A percentile compares a stretch with the other conserved stretches of the same genome.
phyloP scores from a whole-genome alignment of 306 rosid species.

The Amphicarpaea edgeworthii region DNA sequence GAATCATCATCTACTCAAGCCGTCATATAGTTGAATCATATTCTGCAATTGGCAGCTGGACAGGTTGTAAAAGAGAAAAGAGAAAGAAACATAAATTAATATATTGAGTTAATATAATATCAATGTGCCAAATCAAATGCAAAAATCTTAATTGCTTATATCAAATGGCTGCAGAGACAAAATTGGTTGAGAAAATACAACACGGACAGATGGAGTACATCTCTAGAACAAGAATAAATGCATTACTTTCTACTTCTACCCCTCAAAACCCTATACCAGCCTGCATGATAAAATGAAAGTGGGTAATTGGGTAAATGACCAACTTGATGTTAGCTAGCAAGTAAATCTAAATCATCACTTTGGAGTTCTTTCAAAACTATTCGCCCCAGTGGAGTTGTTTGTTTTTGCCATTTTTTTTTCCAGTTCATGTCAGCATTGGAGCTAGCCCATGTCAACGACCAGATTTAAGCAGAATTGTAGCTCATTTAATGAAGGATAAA shows the following conservation, averaged over 20 bases:
- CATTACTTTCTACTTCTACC: slow-evolving; percentile 23
- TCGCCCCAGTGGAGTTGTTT: neutral
- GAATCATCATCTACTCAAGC: slow-evolving; percentile 42
- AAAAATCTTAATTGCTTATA: slow-evolving; percentile 32
- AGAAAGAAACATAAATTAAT: slow-evolving; percentile 13
- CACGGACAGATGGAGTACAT: slow-evolving; percentile 5
- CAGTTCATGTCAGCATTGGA: neutral
- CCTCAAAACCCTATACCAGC: slow-evolving; percentile 27
- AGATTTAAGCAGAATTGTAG: neutral
- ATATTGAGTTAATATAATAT: neutral
- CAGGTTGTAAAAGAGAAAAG: slow-evolving; percentile 38
- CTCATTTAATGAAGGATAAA: too few species aligned
- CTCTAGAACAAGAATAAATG: slow-evolving; percentile 19
- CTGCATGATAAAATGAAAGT: neutral
- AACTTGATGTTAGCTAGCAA: slow-evolving; percentile 16
- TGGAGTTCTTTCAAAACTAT: slow-evolving; percentile 1
- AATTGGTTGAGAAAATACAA: slow-evolving; percentile 8
- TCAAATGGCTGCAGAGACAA: slow-evolving; percentile 30
- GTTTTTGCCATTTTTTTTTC: neutral
- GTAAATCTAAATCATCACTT: neutral
- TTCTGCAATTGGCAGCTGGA: slow-evolving; percentile 90
- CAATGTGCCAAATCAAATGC: slow-evolving; percentile 17
- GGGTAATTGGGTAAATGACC: slow-evolving; percentile 1
- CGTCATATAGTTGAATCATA: slow-evolving; percentile 52
- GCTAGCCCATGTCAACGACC: slow-evolving; percentile 6